A percentile compares a stretch with the other conserved stretches of the same genome.
Evolutionary conservation across 169 alveolate species (phyloP).

Genomic region (Theileria equi): DNA sequence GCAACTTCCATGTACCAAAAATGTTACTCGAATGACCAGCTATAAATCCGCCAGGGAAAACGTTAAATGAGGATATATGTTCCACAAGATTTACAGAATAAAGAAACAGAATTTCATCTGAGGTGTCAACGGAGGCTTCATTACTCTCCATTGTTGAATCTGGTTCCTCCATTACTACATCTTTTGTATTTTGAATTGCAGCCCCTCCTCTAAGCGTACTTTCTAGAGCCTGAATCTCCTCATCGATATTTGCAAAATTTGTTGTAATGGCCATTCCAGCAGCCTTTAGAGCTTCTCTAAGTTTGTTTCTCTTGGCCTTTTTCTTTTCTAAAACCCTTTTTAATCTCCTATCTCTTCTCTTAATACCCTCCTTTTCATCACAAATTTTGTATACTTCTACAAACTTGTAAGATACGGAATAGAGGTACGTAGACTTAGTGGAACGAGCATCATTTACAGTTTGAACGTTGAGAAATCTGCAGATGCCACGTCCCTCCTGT

Average conservation of each 20-base stretch:
- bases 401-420: slow-evolving; percentile 7
- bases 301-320: slow-evolving; percentile 38
- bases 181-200: slow-evolving; percentile 1
- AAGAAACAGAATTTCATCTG: slow-evolving; percentile 54
- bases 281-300: slow-evolving; percentile 28
- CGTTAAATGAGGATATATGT: slow-evolving; percentile 12
- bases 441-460: neutral
- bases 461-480: slow-evolving; percentile 6
- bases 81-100: slow-evolving; percentile 43
- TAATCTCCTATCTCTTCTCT: slow-evolving; percentile 40
- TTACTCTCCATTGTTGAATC: slow-evolving; percentile 13
- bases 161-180: neutral
- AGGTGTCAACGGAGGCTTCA: slow-evolving; percentile 41
- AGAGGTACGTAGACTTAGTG: slow-evolving; percentile 9
- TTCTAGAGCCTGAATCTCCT: slow-evolving; percentile 20
- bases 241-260: slow-evolving; percentile 11
- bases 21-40: slow-evolving; percentile 28
- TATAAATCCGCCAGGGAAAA: slow-evolving; percentile 11
- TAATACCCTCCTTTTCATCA: slow-evolving; percentile 28
- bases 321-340: slow-evolving; percentile 41
- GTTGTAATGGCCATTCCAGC: slow-evolving; percentile 9
- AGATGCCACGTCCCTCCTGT: slow-evolving; percentile 12
- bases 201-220: slow-evolving; percentile 15
- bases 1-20: slow-evolving; percentile 42
- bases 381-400: slow-evolving; percentile 20